Base-by-base conservation (phyloP, 2,329 filamentous ascomycete species). In the Cladosporium austrohemisphaericum region DNA sequence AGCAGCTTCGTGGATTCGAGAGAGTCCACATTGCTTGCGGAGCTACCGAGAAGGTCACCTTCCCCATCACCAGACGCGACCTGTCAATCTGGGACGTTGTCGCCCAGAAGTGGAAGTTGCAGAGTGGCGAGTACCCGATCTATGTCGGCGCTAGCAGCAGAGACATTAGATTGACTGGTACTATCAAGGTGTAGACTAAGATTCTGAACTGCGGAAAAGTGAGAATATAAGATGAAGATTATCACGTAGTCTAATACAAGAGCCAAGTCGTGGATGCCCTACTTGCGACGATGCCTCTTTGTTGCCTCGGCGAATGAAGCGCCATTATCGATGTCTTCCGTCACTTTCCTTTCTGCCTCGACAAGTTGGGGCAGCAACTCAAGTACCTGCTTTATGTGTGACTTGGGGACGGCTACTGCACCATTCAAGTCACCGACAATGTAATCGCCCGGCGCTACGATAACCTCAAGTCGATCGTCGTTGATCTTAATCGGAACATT, bases 71-170 rank as follows among this genome's bases (percentile, higher is more conserved):
- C 5, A 60, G 70, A 43, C 60, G 66, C 29, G 70, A 72, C 57
- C n/a, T 72, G 52, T 71, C 68, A 46, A 71, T 69, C 52, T 73
- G 71, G 70, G 66, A 71, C 53, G 60, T 65, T 0, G 53, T 52
- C 55, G 60, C 62, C 52, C 66, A 70, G 60, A 70, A 71, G 44
- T 73, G 71, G 70, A 65, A 68, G 13, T 50, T 50, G 11, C 48
- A 40, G 32, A 36, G 35, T n/a, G 46, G 46, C n/a, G 36, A 41
- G n/a, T 49, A 41, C n/a, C 28, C 28, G 20, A 41, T 49, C 22
- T 41, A 41, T 10, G 46, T 49, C 14, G 46, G 46, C 8, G 38
- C 36, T 5, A 49, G 46, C 28, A 41, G 36, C 23, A 41, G 38
- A 20, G 46, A 49, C 28, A 20, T 49, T 16, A 41, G 18, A 29